Conservation (phyloP, 805 yeast species). For the Naumovozyma castellii region DNA sequence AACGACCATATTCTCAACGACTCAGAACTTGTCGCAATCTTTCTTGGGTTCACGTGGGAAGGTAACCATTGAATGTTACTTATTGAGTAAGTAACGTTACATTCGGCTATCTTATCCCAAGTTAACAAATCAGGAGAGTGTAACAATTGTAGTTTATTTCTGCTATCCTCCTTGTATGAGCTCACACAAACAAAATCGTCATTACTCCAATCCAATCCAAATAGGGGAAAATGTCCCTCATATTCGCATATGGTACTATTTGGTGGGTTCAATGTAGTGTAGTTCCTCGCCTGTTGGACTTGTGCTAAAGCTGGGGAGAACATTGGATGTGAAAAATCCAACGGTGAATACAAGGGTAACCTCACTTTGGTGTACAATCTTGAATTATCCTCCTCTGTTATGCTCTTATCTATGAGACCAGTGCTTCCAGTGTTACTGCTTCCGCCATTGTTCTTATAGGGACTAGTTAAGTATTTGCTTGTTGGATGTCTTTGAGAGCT, state of each 20-base stretch:
- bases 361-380: slow-evolving; percentile 2
- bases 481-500: slow-evolving; percentile 10
- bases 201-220: slow-evolving; percentile 27
- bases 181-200: slow-evolving; percentile 28
- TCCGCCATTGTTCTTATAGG: not conserved
- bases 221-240: slow-evolving; percentile 23
- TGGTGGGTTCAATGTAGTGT: slow-evolving; percentile 2
- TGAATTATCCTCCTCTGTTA: not conserved
- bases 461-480: not conserved
- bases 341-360: slow-evolving; percentile 27
- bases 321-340: slow-evolving; percentile 16
- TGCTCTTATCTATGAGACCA: not conserved
- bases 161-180: slow-evolving; percentile 68
- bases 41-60: slow-evolving; percentile 18
- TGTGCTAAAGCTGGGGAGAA: slow-evolving; percentile 11
- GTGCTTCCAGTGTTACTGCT: not conserved
- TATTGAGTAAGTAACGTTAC: slow-evolving; percentile 26
- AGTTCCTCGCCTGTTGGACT: slow-evolving; percentile 12
- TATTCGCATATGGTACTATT: slow-evolving; percentile 19
- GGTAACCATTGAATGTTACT: slow-evolving; percentile 30
- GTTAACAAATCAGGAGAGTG: slow-evolving; percentile 48
- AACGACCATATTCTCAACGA: slow-evolving; percentile 28
- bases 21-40: slow-evolving; percentile 30
- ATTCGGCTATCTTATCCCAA: slow-evolving; percentile 49
- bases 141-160: slow-evolving; percentile 53